Conservation (phyloP, 345 rosid genomes). For the Aquilaria yunnanensis region DNA sequence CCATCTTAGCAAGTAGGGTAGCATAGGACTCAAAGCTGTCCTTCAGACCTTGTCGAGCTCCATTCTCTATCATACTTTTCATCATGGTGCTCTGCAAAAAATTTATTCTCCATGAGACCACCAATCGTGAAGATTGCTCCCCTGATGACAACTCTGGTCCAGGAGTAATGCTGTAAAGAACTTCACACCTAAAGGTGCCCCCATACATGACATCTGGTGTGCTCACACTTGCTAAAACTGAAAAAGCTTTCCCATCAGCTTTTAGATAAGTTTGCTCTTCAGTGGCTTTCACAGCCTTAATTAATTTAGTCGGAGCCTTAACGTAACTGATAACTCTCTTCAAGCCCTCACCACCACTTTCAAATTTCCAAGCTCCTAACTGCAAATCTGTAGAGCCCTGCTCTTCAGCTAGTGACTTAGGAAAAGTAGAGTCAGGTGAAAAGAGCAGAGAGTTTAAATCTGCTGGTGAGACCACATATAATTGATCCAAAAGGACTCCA, state of each 20-base stretch:
- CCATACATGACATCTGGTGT: slow-evolving; percentile 93
- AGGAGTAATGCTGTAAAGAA: slow-evolving; percentile 65
- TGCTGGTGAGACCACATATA: slow-evolving; percentile 47
- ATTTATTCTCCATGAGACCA: slow-evolving; percentile 85
- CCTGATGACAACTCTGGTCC: slow-evolving; percentile 82
- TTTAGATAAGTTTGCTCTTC: slow-evolving; percentile 82
- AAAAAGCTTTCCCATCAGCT: slow-evolving; percentile 69
- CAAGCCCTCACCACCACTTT: slow-evolving; percentile 46
- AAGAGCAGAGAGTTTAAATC: slow-evolving; percentile 66
- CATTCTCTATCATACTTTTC: slow-evolving; percentile 93
- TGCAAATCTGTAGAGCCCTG: slow-evolving; percentile 82
- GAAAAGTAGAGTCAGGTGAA: slow-evolving; percentile 70
- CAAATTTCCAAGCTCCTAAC: slow-evolving; percentile 70
- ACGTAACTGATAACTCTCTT: slow-evolving; percentile 62
- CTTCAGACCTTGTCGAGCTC: slow-evolving; percentile 77
- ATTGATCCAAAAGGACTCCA: slow-evolving; percentile 74
- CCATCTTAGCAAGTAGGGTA: slow-evolving; percentile 50
- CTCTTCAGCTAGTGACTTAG: slow-evolving; percentile 40
- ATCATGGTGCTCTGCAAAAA: slow-evolving; percentile 91
- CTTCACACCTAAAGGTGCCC: slow-evolving; percentile 62
- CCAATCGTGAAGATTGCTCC: slow-evolving; percentile 65
- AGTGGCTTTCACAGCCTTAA: slow-evolving; percentile 74
- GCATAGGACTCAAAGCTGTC: slow-evolving; percentile 73
- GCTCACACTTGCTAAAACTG: slow-evolving; percentile 53
- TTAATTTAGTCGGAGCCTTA: slow-evolving; percentile 71